Evolutionary conservation across 306 rosid genomes (phyloP), one percentile per base, ranked within the genome.

Genomic region (Cyamopsis tetragonoloba): DNA sequence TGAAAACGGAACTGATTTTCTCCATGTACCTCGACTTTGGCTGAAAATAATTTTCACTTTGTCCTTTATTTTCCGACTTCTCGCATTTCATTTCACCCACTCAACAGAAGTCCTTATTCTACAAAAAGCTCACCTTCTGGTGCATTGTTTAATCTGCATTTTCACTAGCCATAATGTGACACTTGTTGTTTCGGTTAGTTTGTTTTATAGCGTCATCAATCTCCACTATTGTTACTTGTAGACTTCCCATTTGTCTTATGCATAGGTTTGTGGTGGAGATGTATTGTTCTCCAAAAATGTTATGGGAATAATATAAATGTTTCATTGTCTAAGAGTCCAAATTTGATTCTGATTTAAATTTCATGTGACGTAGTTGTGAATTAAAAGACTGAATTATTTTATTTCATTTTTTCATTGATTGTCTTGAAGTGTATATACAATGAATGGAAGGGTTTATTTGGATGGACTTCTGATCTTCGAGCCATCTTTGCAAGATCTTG

Each of bases 391-490:
- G 7, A 62, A 3, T 32, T 17, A 24, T 48, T 28, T 28, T n/a
- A n/a, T 3, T 50, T 20, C 62, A 5, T 42, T 41, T 39, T 24
- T 20, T 6, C 1, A 0, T 53, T 42, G 46, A 27, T 30, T 71
- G 80, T 51, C 14, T 15, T 87, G 63, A 41, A 93, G 98, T 90
- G 85, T 65, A 74, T 93, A 60, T 89, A 87, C 75, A 82, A 83
- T 28, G 97, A 89, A 72, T 89, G 97, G 98, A 88, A 83, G 73
- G 93, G 96, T 54, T 75, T 89, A 56, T 47, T 89, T 44, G 96
- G 96, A 38, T 86, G 95, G 96, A 75, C 93, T 59, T 93, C 95
- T 63, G 98, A 93, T 76, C 62, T 93, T 47, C 91, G 91, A 3
- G 75, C 89, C 38, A 61, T 84, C 59, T 74, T 89, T 79, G 75